Base-by-base conservation (phyloP, 106 monocot genomes). In the Apostasia ramifera region DNA sequence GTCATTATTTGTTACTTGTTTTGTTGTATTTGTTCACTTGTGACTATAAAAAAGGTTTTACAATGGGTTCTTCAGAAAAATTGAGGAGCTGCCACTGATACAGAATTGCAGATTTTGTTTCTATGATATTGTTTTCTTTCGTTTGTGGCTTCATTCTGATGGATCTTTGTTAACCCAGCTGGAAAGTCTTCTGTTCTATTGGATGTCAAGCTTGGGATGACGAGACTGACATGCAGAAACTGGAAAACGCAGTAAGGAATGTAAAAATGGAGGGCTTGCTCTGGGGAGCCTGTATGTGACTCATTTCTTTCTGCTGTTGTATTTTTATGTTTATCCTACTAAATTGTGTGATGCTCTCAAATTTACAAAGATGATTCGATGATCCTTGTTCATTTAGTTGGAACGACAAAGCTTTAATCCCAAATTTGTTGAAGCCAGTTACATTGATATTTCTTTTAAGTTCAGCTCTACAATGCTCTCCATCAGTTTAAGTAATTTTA, bases 121-220 rank as follows among this genome's bases (percentile, higher is more conserved):
- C 26, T 26, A 26, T 26, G 26, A 26, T 26, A 26, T 26, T 26
- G 26, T 26, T 50, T 2, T 26, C 50, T 6, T 51, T 12, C 47
- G 43, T 63, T 73, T 44, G 2, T 55, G 45, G 44, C 11, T 53
- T 8, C 13, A 7, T 52, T 52, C 26, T 26, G 26, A 26, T 45
- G 8, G 5, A 70, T 26, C 41, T 78, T 56, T 65, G 2, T 58
- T 15, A 41, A 47, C 49, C 69, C 80, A 92, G 92, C 82, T 77
- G 95, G 95, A 53, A 97, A 97, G 64, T 92, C 95, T n/a, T 97
- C 95, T 26, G 89, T 97, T 1, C 53, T 97, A 15, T 68, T 97
- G 80, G 95, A 97, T 66, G 80, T 97, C 8, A 97, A 97, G 70
- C 95, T 13, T 97, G 95, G 95, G 92, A 97, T 74, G 95, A 95